Evolutionary conservation across 768 basidiomycete species (phyloP).

Genomic region (Xerocomellus intermedius): DNA sequence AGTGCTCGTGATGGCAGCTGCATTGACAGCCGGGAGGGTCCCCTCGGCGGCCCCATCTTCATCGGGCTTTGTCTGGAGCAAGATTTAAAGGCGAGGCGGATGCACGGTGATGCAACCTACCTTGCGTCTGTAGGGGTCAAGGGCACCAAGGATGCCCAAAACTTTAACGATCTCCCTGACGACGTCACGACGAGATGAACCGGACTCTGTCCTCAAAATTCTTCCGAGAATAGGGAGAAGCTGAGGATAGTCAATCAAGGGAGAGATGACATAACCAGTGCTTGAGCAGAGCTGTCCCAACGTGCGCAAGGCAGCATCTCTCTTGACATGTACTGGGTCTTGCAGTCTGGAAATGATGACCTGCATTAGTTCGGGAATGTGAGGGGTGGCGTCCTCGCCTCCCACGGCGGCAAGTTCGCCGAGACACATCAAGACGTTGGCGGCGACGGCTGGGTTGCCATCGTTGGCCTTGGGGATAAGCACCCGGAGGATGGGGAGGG

Average conservation of each 20-base stretch:
- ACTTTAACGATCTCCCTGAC: slow-evolving; percentile 94
- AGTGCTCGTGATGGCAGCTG: slow-evolving; percentile 66
- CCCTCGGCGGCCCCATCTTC: slow-evolving; percentile 65
- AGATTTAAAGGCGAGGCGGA: slow-evolving; percentile 5
- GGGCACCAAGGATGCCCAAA: slow-evolving; percentile 90
- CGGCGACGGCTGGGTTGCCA: slow-evolving; percentile 80
- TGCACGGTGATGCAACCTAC: slow-evolving; percentile 39
- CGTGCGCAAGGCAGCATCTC: slow-evolving; percentile 92
- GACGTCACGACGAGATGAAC: slow-evolving; percentile 78
- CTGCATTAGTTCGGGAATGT: slow-evolving; percentile 85
- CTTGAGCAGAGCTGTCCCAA: slow-evolving; percentile 95
- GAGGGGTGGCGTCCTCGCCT: slow-evolving; percentile 83
- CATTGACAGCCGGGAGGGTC: slow-evolving; percentile 57
- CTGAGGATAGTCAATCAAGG: slow-evolving; percentile 88
- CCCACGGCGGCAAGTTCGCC: slow-evolving; percentile 93
- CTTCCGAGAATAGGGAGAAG: slow-evolving; percentile 82
- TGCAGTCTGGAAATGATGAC: slow-evolving; percentile 86
- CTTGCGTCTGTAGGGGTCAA: slow-evolving; percentile 95
- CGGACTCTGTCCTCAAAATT: slow-evolving; percentile 80
- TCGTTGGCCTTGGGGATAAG: slow-evolving; percentile 89
- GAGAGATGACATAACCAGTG: slow-evolving; percentile 91
- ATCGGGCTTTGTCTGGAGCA: slow-evolving; percentile 50
- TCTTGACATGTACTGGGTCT: slow-evolving; percentile 85
- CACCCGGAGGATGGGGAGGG: slow-evolving; percentile 90
- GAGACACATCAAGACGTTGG: slow-evolving; percentile 90